Percentiles rank a stretch among this genome's conserved stretches.
These are phyloP conservation scores for Myxozyma neotropica DNA, from an alignment of 805 yeast species.

Conservation along the genomic window DNA sequence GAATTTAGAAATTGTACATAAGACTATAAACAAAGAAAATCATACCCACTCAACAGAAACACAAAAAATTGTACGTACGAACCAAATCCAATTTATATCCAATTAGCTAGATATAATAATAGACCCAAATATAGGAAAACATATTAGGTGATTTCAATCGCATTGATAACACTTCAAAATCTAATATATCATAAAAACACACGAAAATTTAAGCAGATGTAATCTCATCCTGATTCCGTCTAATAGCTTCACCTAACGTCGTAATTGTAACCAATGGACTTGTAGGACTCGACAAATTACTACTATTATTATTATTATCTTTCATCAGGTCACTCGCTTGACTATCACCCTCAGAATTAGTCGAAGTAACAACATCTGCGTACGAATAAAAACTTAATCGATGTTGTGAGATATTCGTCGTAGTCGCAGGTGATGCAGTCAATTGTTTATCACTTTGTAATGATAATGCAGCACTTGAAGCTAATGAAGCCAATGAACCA, in stretches of 20 bases:
- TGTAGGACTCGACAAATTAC: too few species aligned
- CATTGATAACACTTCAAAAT: too few species aligned
- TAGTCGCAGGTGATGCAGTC: neutral
- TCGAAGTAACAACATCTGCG: slow-evolving; percentile 17
- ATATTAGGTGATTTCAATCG: too few species aligned
- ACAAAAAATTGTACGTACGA: too few species aligned
- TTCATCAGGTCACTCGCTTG: too few species aligned
- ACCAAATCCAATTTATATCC: too few species aligned
- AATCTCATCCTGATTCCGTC: slow-evolving; percentile 16
- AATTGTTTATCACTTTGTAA: neutral
- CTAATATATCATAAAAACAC: neutral
- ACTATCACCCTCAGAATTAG: neutral
- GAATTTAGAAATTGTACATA: too few species aligned
- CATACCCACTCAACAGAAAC: too few species aligned
- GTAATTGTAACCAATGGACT: slow-evolving; percentile 7
- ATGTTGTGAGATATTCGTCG: neutral
- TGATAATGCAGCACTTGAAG: neutral
- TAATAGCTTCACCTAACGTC: slow-evolving; percentile 22
- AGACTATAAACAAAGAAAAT: too few species aligned
- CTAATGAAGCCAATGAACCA: slow-evolving; percentile 1
- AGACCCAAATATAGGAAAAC: neutral
- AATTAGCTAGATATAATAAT: too few species aligned
- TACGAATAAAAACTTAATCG: slow-evolving; percentile 24
- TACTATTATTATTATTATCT: too few species aligned
- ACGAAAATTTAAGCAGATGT: neutral